Conservation (phyloP, 768 basidiomycete genomes). For the Lactarius pseudohatsudake region DNA sequence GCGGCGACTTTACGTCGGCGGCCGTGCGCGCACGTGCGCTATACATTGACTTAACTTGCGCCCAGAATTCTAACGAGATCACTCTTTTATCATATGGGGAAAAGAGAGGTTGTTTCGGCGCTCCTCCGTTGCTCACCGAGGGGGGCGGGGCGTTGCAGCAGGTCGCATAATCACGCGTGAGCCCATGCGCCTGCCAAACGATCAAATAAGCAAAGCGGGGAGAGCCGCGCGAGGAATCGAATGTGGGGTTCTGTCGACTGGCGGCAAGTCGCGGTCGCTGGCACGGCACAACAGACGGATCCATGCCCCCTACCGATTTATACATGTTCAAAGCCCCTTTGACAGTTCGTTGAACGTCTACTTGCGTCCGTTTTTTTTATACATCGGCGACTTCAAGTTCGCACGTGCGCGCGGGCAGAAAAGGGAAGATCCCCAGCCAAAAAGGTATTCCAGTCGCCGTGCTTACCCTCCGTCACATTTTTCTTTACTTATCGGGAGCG, state of each 20-base stretch:
- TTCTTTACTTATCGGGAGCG: slow-evolving; percentile 1
- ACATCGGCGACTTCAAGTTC: neutral
- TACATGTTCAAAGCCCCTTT: neutral
- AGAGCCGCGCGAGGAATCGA: neutral
- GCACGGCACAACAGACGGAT: neutral
- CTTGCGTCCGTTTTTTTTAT: neutral
- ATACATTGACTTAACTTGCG: neutral
- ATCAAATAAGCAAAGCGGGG: neutral
- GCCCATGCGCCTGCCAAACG: neutral
- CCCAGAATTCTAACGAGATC: neutral
- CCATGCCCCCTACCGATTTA: neutral
- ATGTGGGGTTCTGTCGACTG: neutral
- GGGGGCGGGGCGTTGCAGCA: too few relatives aligned
- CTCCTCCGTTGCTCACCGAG: neutral
- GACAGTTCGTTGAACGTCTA: slow-evolving; percentile 1
- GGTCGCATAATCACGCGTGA: neutral
- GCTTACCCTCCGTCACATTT: neutral
- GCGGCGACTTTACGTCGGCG: neutral
- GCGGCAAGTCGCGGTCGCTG: slow-evolving; percentile 1
- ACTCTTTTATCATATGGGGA: neutral
- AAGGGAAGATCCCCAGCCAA: neutral
- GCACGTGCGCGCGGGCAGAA: neutral
- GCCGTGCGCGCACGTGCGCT: neutral
- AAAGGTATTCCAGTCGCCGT: neutral
- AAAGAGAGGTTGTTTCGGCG: neutral